These are phyloP conservation scores for Coprinellus aureogranulatus DNA, from an alignment of 768 basidiomycete species.

Conservation along the genomic window DNA sequence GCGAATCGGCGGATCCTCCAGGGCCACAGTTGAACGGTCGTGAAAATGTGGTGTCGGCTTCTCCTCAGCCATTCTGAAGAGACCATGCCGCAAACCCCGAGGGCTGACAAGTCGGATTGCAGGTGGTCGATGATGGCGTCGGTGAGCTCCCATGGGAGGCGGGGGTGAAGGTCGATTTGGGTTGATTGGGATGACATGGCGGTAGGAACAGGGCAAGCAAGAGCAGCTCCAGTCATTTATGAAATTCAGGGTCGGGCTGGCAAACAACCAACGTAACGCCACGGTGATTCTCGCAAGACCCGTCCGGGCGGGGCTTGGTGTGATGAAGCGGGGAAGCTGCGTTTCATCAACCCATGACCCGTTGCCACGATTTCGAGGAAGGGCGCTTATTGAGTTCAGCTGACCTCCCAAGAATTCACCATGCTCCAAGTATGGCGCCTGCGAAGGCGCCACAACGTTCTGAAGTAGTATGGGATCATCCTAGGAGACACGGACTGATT, in stretches of 20 bases:
- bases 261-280: background rate
- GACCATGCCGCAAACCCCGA: slow-evolving; percentile 27
- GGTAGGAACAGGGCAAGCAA: background rate
- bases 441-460: too few species aligned
- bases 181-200: background rate
- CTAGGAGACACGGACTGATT: too few species aligned
- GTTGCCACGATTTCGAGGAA: background rate
- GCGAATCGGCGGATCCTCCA: slow-evolving; percentile 24
- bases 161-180: slow-evolving; percentile 7
- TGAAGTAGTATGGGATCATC: too few species aligned
- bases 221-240: too few species aligned
- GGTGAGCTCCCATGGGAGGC: slow-evolving; percentile 29
- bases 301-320: slow-evolving; percentile 7
- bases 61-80: slow-evolving; percentile 31
- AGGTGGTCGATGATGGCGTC: slow-evolving; percentile 35
- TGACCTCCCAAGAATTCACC: too few species aligned
- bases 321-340: background rate
- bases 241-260: background rate
- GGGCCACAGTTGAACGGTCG: slow-evolving; percentile 28
- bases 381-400: too few species aligned
- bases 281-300: background rate
- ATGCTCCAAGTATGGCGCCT: too few species aligned
- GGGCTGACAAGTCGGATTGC: slow-evolving; percentile 19
- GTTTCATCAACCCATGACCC: slow-evolving; percentile 1
- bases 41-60: slow-evolving; percentile 30